Conservation (phyloP, 495 filamentous ascomycete genomes). For the Hypoxylon intermedium region DNA sequence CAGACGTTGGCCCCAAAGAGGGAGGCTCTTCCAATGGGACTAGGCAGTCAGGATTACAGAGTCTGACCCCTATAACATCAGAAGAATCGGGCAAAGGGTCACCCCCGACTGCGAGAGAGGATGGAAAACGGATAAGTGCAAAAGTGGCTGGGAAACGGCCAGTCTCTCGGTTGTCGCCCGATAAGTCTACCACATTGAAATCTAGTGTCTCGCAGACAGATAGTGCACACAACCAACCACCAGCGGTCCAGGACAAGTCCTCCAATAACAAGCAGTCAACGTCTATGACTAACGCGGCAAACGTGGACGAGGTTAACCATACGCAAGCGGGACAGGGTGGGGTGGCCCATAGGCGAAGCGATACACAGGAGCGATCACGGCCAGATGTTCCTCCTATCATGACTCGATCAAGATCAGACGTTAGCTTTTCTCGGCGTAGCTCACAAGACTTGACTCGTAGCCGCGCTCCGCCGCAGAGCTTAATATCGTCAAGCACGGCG, state of each 20-base stretch:
- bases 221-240: background rate
- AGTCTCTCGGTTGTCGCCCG: slow-evolving; percentile 11
- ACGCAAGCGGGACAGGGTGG: slow-evolving; percentile 19
- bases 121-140: slow-evolving; percentile 31
- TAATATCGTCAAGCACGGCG: slow-evolving; percentile 45
- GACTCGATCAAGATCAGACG: slow-evolving; percentile 43
- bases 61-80: slow-evolving; percentile 16
- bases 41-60: slow-evolving; percentile 32
- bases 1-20: slow-evolving; percentile 37
- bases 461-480: slow-evolving; percentile 29
- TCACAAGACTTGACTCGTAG: slow-evolving; percentile 36
- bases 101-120: slow-evolving; percentile 7
- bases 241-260: background rate
- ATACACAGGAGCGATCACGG: slow-evolving; percentile 31
- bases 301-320: slow-evolving; percentile 4
- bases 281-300: slow-evolving; percentile 11
- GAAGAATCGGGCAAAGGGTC: slow-evolving; percentile 25
- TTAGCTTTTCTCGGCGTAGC: slow-evolving; percentile 26
- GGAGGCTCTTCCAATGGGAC: slow-evolving; percentile 27
- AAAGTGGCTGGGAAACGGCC: slow-evolving; percentile 52
- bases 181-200: slow-evolving; percentile 21
- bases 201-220: slow-evolving; percentile 21
- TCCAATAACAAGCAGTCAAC: slow-evolving; percentile 4
- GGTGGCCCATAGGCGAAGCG: slow-evolving; percentile 24
- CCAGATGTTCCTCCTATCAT: slow-evolving; percentile 33